Percentiles rank a stretch among this genome's conserved stretches.
phyloP scores from a whole-genome alignment of 164 flowering plant genomes.

The Euptelea pleiosperma region DNA sequence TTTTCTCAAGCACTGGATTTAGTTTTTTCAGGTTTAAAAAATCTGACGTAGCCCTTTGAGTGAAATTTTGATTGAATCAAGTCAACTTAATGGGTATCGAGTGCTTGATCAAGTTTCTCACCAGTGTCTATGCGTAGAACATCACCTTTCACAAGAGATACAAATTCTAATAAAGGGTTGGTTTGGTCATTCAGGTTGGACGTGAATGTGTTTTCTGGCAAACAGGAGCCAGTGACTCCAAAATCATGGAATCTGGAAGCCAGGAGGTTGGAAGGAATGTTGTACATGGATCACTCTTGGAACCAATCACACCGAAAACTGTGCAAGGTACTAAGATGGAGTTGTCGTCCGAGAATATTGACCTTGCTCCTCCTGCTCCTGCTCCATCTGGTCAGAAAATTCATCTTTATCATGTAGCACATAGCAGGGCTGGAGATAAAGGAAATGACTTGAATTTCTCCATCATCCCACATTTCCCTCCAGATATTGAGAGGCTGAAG shows the following conservation, averaged over 20 bases:
- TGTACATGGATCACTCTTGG: slow-evolving; percentile 7
- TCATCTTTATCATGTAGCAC: slow-evolving; percentile 67
- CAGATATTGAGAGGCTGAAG: slow-evolving; percentile 73
- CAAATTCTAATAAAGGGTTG: background rate
- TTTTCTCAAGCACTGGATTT: no score
- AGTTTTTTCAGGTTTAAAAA: no score
- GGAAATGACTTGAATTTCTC: slow-evolving; percentile 92
- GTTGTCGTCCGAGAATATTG: slow-evolving; percentile 8
- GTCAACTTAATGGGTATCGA: no score
- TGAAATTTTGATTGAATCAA: no score
- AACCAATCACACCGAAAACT: slow-evolving; percentile 11
- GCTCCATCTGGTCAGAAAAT: slow-evolving; percentile 65
- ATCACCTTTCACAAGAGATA: no score
- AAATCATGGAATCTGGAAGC: slow-evolving; percentile 9
- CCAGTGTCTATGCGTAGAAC: no score
- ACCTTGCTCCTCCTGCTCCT: slow-evolving; percentile 28
- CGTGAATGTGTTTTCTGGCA: slow-evolving; percentile 65
- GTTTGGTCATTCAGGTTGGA: slow-evolving; percentile 39
- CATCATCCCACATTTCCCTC: slow-evolving; percentile 74
- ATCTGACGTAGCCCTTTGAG: no score
- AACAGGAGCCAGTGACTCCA: slow-evolving; percentile 33
- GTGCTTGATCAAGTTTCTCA: no score
- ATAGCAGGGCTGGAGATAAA: slow-evolving; percentile 94
- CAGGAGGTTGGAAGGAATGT: slow-evolving; percentile 10
- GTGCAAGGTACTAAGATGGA: slow-evolving; percentile 5